Conservation (phyloP, 2,329 filamentous ascomycete species). For the Claviceps digitariae region DNA sequence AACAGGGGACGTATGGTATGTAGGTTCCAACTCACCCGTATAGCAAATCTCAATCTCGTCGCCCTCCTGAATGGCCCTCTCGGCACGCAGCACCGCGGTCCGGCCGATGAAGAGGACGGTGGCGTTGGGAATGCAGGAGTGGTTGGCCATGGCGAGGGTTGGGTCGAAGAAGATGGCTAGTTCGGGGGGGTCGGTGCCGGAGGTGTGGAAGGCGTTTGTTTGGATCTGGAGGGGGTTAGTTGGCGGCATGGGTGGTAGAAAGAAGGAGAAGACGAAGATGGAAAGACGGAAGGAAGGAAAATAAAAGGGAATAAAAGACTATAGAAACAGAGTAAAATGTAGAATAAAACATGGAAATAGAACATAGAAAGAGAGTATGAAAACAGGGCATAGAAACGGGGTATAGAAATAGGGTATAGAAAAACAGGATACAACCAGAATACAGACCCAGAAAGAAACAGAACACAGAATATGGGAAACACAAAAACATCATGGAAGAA, state of each 20-base stretch:
- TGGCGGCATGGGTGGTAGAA: neutral
- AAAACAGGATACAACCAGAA: too few relatives aligned
- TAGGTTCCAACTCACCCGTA: slow-evolving; percentile 33
- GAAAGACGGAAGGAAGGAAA: neutral
- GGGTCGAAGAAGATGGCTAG: slow-evolving; percentile 44
- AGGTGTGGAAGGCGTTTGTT: slow-evolving; percentile 47
- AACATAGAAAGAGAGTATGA: too few relatives aligned
- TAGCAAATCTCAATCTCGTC: slow-evolving; percentile 51
- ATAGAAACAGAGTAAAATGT: too few relatives aligned
- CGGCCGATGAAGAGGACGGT: slow-evolving; percentile 41
- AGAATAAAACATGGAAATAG: too few relatives aligned
- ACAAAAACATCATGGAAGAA: too few relatives aligned
- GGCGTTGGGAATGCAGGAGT: slow-evolving; percentile 49
- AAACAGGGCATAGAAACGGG: too few relatives aligned
- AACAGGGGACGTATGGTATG: neutral
- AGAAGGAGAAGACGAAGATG: neutral
- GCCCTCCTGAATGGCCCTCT: slow-evolving; percentile 32
- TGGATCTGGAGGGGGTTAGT: slow-evolving; percentile 30
- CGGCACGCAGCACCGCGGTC: slow-evolving; percentile 35
- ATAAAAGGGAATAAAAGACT: neutral
- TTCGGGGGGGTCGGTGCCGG: slow-evolving; percentile 34
- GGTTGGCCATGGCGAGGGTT: slow-evolving; percentile 45
- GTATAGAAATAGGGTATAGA: too few relatives aligned
- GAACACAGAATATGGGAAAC: too few relatives aligned
- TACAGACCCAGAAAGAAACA: too few relatives aligned